phyloP scores from a whole-genome alignment of 192 early-diverging fungal species.

The Bifiguratus adelaidae region DNA sequence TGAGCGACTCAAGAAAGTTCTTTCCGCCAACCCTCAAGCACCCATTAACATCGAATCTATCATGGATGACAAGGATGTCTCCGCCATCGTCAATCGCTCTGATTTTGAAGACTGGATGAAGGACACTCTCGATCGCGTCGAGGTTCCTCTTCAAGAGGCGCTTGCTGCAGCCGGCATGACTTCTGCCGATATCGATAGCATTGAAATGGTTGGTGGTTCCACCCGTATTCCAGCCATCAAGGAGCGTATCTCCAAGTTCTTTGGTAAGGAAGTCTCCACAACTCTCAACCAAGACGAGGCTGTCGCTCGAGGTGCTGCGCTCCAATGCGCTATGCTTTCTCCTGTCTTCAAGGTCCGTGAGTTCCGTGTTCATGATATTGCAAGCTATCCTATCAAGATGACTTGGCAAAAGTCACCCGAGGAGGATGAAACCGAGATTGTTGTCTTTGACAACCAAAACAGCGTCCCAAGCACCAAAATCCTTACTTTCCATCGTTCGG shows the following conservation, averaged over 20 bases:
- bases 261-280: constrained; percentile 78
- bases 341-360: constrained; percentile 98
- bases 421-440: constrained; percentile 67
- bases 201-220: constrained; percentile 90
- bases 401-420: constrained; percentile 74
- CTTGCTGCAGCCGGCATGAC: constrained; percentile 65
- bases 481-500: constrained; percentile 82
- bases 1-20: constrained; percentile 96
- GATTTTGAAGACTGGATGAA: constrained; percentile 80
- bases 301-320: constrained; percentile 88
- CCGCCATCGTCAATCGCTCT: constrained; percentile 65
- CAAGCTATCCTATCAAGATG: constrained; percentile 81
- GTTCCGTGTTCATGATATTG: constrained; percentile 86
- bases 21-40: constrained; percentile 85
- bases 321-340: constrained; percentile 95
- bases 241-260: constrained; percentile 77
- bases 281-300: constrained; percentile 98
- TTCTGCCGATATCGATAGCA: constrained; percentile 79
- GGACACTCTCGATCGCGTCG: constrained; percentile 61
- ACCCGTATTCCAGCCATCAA: constrained; percentile 94
- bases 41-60: constrained; percentile 92
- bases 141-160: constrained; percentile 63
- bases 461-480: constrained; percentile 83
- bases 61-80: constrained; percentile 93
- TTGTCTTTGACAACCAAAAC: constrained; percentile 84